Evolutionary conservation across 805 yeast genomes (phyloP), one percentile per base, ranked within the genome.

Genomic region (Wickerhamiella kurtzmanii): DNA sequence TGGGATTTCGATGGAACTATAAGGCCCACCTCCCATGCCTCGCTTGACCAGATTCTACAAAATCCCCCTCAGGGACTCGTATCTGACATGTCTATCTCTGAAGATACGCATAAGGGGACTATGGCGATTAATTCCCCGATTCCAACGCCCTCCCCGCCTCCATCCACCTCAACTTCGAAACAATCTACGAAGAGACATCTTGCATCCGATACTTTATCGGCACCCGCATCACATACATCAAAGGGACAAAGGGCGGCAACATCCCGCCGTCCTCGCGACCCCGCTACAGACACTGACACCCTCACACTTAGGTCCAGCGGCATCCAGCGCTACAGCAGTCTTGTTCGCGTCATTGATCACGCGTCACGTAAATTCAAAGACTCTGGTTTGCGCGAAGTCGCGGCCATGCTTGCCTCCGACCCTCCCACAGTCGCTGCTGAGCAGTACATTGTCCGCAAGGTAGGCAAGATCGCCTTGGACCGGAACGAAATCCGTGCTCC

Each of bases 1-100:
- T 66, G 70, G 70, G 64, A 64, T 44, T 66, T 66, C 51, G 69
- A 60, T 39, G 32, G 32, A 11, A 65, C 69, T 2, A 51, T 64
- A 35, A 61, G 56, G 48, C 61, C 63, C 4, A 44, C 43, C 3
- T 25, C 32, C 9, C 54, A 47, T 28, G 50, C 48, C n/a, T 48
- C 52, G 6, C 43, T 51, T 3, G 51, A 49, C 22, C 48, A 50
- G 43, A 38, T 52, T 6, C 47, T 48, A 16, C 43, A 36, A 15
- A 41, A 44, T 36, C 52, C 50, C 20, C 51, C 53, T 2, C 47
- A 45, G 3, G n/a, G 40, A 37, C 21, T 43, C 45, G 21, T 15
- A 18, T 1, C 37, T 46, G 32, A 25, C 11, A 25, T 25, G 32
- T 43, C 39, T 6, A 41, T 43, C 13, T 42, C 32, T 6, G 32